Evolutionary conservation across 495 filamentous ascomycete genomes (phyloP), one percentile per base, ranked within the genome.

Genomic region (Talaromyces ruber): DNA sequence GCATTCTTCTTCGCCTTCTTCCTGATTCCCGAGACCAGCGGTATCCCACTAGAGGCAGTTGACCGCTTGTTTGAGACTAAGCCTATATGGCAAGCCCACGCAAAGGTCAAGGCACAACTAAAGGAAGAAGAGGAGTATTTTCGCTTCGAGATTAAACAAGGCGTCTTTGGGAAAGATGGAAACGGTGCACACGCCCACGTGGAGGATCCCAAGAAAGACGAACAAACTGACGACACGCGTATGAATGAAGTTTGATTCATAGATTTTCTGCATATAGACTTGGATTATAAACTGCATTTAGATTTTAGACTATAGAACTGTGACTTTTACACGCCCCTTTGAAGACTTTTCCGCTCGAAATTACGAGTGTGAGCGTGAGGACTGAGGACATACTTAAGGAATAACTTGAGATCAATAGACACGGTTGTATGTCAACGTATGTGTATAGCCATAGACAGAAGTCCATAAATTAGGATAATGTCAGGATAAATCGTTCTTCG

Each of bases 1-100:
- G 76, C 88, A 12, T 65, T 83, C 12, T 86, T 84, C 64, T 92
- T 89, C 66, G 82, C 88, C 32, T 87, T 78, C 76, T 84, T 88
- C 69, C 79, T 80, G 34, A 76, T 90, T 2, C 87, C 86, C 1
- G 88, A 90, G 75, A 91, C 86, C 4, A 84, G 81, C 16, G 84
- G 84, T 34, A 66, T 82, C 32, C 76, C 78, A 4, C 67, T 83
- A 21, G 81, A 83, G 70, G 77, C 72, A 62, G 78, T 81, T 70
- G 79, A 81, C 53, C 66, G 79, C 4, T 70, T 90, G 6, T 90
- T 90, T 65, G 79, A 81, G 67, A 72, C 64, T 58, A 73, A 73
- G 71, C 84, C 86, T 8, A 73, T 86, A 39, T 73, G 75, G 67
- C 80, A 72, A 53, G 85, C 87, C 1, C 81, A 88, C 64, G 66